Evolutionary conservation across 2,329 filamentous ascomycete species (phyloP).

Genomic region (Pyricularia sp.): DNA sequence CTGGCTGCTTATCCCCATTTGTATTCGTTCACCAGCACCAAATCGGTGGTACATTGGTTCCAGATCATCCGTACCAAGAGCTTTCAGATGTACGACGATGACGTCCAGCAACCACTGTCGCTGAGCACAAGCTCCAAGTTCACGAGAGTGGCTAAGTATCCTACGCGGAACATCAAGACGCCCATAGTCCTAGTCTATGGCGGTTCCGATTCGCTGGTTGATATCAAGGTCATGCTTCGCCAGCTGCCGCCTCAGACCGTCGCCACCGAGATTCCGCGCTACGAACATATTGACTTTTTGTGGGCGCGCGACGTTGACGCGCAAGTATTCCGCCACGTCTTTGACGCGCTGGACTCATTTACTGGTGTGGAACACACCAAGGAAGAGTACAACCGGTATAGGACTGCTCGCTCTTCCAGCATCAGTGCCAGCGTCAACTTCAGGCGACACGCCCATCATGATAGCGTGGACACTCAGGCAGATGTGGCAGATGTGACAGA

Average conservation of each 20-base stretch:
- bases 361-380: slow-evolving; percentile 42
- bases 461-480: neutral
- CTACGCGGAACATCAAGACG: slow-evolving; percentile 92
- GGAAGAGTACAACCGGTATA: slow-evolving; percentile 48
- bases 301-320: slow-evolving; percentile 80
- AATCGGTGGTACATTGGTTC: slow-evolving; percentile 97
- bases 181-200: slow-evolving; percentile 90
- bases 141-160: slow-evolving; percentile 93
- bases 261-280: slow-evolving; percentile 77
- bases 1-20: slow-evolving; percentile 90
- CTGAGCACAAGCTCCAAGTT: slow-evolving; percentile 55
- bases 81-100: slow-evolving; percentile 98
- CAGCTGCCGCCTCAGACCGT: slow-evolving; percentile 77
- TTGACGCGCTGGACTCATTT: slow-evolving; percentile 71
- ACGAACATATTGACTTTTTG: slow-evolving; percentile 92
- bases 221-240: slow-evolving; percentile 83
- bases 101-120: slow-evolving; percentile 65
- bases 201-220: slow-evolving; percentile 83
- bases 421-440: slow-evolving; percentile 23
- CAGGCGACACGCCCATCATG: slow-evolving; percentile 11
- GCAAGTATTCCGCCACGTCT: slow-evolving; percentile 82
- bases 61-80: slow-evolving; percentile 94
- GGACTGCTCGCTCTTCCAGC: slow-evolving; percentile 35
- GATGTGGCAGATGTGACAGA: neutral
- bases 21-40: slow-evolving; percentile 93